Conservation (phyloP, 352 stramenopile genomes). For the Pythium volutum region DNA sequence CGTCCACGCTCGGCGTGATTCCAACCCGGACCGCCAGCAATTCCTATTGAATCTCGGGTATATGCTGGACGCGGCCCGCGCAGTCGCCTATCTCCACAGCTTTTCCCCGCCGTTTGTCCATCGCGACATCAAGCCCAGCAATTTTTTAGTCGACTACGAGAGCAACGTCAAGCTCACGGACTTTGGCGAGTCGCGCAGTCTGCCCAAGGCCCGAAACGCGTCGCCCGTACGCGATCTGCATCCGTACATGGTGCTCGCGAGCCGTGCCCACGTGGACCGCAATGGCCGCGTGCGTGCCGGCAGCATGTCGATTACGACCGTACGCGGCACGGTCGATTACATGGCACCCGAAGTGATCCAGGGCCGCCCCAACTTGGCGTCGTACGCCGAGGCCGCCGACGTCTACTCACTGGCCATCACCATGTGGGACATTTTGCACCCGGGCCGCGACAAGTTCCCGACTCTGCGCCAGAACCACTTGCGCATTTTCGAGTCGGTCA, state of each 20-base stretch:
- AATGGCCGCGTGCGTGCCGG: neutral
- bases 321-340: conserved; percentile 45
- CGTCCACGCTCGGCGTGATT: conserved; percentile 30
- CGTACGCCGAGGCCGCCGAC: conserved; percentile 45
- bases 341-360: conserved; percentile 58
- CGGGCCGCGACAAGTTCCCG: conserved; percentile 34
- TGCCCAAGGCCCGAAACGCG: conserved; percentile 8
- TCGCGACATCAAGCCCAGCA: conserved; percentile 71
- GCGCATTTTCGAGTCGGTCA: conserved; percentile 41
- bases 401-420: conserved; percentile 59
- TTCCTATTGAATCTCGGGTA: conserved; percentile 57
- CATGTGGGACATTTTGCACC: conserved; percentile 63
- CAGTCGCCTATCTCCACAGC: conserved; percentile 72
- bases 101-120: conserved; percentile 71
- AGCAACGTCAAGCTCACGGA: conserved; percentile 36
- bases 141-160: conserved; percentile 71
- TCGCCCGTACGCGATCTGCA: conserved; percentile 3
- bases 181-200: conserved; percentile 35
- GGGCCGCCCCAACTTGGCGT: conserved; percentile 23
- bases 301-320: conserved; percentile 28
- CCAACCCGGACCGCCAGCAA: conserved; percentile 44
- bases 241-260: conserved; percentile 22
- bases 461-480: conserved; percentile 28
- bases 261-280: conserved; percentile 9
- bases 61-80: conserved; percentile 62